Evolutionary conservation across 208 protist genomes (phyloP).

Genomic region (Vickermania ingenoplastis): DNA sequence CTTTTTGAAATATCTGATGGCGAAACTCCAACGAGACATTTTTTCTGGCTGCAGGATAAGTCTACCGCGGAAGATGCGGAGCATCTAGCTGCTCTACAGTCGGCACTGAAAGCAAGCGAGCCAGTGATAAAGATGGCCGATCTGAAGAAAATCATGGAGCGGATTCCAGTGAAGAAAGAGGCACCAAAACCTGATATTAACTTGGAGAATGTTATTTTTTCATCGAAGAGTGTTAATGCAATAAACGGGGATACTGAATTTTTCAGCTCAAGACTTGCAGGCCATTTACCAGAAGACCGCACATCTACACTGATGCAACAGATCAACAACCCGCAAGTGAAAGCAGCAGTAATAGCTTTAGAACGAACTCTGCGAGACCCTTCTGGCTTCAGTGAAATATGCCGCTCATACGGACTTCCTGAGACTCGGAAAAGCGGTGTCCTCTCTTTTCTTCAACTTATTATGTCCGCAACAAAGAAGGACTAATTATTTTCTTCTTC

Average conservation of each 20-base stretch:
- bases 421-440: conserved; percentile 20
- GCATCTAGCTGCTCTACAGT: conserved; percentile 37
- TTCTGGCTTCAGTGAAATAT: conserved; percentile 35
- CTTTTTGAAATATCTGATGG: conserved; percentile 33
- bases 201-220: conserved; percentile 37
- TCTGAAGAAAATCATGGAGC: conserved; percentile 49
- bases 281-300: conserved; percentile 25
- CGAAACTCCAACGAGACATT: conserved; percentile 22
- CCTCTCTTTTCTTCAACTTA: conserved; percentile 36
- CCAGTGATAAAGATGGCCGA: conserved; percentile 26
- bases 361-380: conserved; percentile 38
- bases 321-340: conserved; percentile 60
- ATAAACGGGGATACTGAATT: conserved; percentile 43
- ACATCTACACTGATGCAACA: conserved; percentile 36
- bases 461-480: conserved; percentile 33
- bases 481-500: conserved; percentile 5
- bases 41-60: conserved; percentile 85
- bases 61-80: conserved; percentile 47
- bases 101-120: conserved; percentile 17
- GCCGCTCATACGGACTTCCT: conserved; percentile 33
- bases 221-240: conserved; percentile 33
- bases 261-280: conserved; percentile 35
- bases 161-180: conserved; percentile 23
- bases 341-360: conserved; percentile 23
- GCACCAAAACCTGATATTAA: conserved; percentile 7